Evolutionary conservation across 2,329 filamentous ascomycete species (phyloP), one percentile per base, ranked within the genome.

Genomic region (Corynespora cassiicola): DNA sequence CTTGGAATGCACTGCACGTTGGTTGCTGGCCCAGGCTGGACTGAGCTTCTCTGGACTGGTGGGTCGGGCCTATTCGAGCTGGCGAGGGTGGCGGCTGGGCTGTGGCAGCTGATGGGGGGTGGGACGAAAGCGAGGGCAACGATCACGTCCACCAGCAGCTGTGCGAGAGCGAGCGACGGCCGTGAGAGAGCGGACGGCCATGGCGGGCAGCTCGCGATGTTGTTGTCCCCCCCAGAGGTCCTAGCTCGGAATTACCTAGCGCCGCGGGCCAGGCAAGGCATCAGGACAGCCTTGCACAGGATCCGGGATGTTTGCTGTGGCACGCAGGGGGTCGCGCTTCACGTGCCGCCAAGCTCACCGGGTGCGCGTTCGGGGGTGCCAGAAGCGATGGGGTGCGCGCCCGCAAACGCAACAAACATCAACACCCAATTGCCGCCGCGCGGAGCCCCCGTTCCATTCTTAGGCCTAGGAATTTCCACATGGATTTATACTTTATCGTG

Each of bases 331-430:
- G 7, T 28, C 16, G 5, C 6, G 5, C 45, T 53, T 51, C 52
- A 57, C 55, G 55, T 56, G 54, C 44, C n/a, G 42, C 47, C 52
- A 46, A 54, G 50, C 17, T n/a, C n/a, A n/a, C n/a, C 7, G 19
- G 40, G 29, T 31, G 26, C 30, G 40, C 35, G 40, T 30, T 22
- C 25, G 28, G 11, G 39, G 18, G 14, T 23, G 22, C 14, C n/a
- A 17, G 11, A 42, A 42, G 31, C 42, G n/a, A n/a, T 31, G 38
- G 41, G 40, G 38, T 48, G 42, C 43, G 45, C 47, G 40, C 45
- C 41, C 32, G 29, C 40, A 22, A 44, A 42, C 39, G 30, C 22
- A 7, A 17, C 26, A 33, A 29, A 34, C 25, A 37, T 25, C 38
- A 15, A 19, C 24, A 16, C 35, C 9, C 32, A 11, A 34, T 33